Conservation (phyloP, 1,284 basidiomycete genomes). For the Volvariella surrecta region DNA sequence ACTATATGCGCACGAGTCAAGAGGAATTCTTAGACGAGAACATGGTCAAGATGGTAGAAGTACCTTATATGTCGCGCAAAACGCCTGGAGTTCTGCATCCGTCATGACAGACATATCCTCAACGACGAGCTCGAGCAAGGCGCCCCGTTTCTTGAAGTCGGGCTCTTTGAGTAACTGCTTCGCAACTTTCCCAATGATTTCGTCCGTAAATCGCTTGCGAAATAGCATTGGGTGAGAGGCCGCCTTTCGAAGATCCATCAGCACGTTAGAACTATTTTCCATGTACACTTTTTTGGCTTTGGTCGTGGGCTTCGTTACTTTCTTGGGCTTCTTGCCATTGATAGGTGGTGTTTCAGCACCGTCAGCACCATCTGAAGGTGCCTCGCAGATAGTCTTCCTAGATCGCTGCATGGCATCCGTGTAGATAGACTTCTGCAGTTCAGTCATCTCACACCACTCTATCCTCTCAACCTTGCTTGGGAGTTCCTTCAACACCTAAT, state of each 20-base stretch:
- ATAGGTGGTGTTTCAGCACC: conserved; percentile 27
- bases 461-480: conserved; percentile 90
- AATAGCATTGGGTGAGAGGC: conserved; percentile 96
- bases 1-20: conserved; percentile 35
- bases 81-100: conserved; percentile 85
- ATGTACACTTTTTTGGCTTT: conserved; percentile 59
- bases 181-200: conserved; percentile 68
- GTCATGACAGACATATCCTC: conserved; percentile 96
- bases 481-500: conserved; percentile 83
- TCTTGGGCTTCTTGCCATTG: conserved; percentile 33
- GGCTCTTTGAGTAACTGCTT: conserved; percentile 85
- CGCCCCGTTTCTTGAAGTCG: conserved; percentile 77
- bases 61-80: conserved; percentile 79
- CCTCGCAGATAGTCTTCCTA: conserved; percentile 71
- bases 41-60: no score
- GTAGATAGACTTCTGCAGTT: conserved; percentile 80
- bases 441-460: conserved; percentile 92
- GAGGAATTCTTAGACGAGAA: conserved; percentile 3
- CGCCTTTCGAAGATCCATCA: conserved; percentile 96
- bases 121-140: conserved; percentile 73
- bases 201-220: conserved; percentile 76
- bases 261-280: conserved; percentile 81
- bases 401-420: conserved; percentile 79
- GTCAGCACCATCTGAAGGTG: conserved; percentile 23
- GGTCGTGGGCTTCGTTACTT: conserved; percentile 31